Percentiles rank a stretch among this genome's conserved stretches.
Evolutionary conservation across 1,284 basidiomycete genomes (phyloP).

Genomic region (Porodaedalea pini): DNA sequence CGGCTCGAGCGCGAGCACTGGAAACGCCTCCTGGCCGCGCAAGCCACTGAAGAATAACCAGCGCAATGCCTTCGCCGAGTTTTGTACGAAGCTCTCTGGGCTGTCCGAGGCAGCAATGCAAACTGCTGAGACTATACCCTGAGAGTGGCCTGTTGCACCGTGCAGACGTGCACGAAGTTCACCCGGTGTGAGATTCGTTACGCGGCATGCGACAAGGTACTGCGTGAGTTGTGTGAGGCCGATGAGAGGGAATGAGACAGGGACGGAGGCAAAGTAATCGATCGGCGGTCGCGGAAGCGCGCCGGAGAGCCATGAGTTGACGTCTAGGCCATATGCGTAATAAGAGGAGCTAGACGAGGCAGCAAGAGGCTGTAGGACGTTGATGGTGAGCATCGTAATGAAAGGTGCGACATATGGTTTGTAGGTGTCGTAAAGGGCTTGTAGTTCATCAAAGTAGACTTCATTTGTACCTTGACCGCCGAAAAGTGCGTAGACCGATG

Average conservation of each 20-base stretch:
- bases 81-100: conserved; percentile 70
- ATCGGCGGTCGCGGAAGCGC: conserved; percentile 67
- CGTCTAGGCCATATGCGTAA: conserved; percentile 82
- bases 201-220: conserved; percentile 80
- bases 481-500: conserved; percentile 90
- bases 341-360: conserved; percentile 59
- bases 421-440: conserved; percentile 89
- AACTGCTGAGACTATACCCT: conserved; percentile 92
- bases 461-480: conserved; percentile 99
- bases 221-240: conserved; percentile 94
- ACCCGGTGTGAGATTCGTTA: conserved; percentile 73
- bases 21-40: conserved; percentile 93
- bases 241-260: conserved; percentile 94
- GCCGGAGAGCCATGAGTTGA: conserved; percentile 82
- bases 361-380: conserved; percentile 75
- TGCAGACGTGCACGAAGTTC: conserved; percentile 74
- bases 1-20: conserved; percentile 88
- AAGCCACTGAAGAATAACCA: conserved; percentile 95
- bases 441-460: conserved; percentile 95
- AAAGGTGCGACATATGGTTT: conserved; percentile 77
- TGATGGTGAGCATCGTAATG: conserved; percentile 59
- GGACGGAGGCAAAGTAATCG: conserved; percentile 90
- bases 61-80: conserved; percentile 79
- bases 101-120: conserved; percentile 79
- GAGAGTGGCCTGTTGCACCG: conserved; percentile 94